Conservation (phyloP, 192 early-diverging fungal genomes). For the Coemansia sp. region DNA sequence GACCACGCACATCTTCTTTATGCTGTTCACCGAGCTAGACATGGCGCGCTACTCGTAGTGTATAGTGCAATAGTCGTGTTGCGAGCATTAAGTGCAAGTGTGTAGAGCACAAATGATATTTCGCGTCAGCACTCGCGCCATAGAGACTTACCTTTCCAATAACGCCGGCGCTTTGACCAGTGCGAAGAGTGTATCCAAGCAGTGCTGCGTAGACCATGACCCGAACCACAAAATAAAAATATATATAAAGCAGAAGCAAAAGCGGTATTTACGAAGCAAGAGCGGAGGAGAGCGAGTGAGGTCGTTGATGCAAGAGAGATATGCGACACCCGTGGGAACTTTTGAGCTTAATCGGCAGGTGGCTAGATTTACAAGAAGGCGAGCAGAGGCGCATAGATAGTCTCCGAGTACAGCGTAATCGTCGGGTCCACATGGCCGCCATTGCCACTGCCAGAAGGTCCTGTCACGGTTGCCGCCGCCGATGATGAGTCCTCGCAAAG, state of each 20-base stretch:
- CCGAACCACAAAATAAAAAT: too few relatives aligned
- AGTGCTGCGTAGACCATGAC: neutral
- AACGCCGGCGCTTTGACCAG: neutral
- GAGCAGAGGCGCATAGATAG: conserved; percentile 23
- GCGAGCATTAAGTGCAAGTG: neutral
- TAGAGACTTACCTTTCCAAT: conserved; percentile 6
- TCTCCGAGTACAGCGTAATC: conserved; percentile 25
- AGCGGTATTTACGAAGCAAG: neutral
- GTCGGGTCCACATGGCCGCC: conserved; percentile 17
- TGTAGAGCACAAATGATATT: too few relatives aligned
- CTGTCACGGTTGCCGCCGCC: neutral
- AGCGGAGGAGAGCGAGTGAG: conserved; percentile 1
- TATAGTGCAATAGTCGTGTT: neutral
- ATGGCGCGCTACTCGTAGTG: conserved; percentile 24
- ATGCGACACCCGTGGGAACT: conserved; percentile 13
- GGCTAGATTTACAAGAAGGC: conserved; percentile 9
- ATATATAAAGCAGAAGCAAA: neutral
- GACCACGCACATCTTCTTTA: conserved; percentile 75
- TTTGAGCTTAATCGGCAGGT: neutral
- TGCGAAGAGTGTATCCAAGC: conserved; percentile 1
- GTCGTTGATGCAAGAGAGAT: neutral
- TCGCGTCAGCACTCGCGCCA: too few relatives aligned
- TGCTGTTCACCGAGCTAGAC: conserved; percentile 20
- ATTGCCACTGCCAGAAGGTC: neutral
- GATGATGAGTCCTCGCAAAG: conserved; percentile 24